Base-by-base conservation (phyloP, 108 stramenopile genomes). In the Skeletonema grethae region DNA sequence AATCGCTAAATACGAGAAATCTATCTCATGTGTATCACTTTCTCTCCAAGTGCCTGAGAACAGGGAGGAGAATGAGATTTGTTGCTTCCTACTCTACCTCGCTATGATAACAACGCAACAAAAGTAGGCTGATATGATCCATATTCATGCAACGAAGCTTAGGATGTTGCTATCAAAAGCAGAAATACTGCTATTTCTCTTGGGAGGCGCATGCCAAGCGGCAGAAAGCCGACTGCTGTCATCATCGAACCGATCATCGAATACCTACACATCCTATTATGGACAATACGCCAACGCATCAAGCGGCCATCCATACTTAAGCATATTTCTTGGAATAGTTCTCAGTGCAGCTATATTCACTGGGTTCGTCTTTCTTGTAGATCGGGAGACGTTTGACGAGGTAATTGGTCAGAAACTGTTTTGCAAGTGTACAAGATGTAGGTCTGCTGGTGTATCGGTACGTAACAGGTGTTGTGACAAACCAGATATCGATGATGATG, bases 171-270 rank as follows among this genome's bases (percentile, higher is more conserved):
- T 0, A n/a, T 22, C 50, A 7, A 53, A 53, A 22, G 20, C 9
- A 53, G 50, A 53, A 53, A 53, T 22, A 53, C 22, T 53, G 50
- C 50, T 53, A n/a, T 15, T 48, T 24, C 22, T 53, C 6, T 53
- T 53, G 22, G 50, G 50, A 8, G 4, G 20, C 22, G 50, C 6
- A 22, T 53, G 22, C 22, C 18, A 53, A 22, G 50, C 9, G 18
- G 50, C 18, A 7, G 20, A 53, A 53, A 53, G 50, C 50, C 18
- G 50, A 22, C 8, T 22, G 20, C 22, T 53, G 22, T 20, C 50
- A 22, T 53, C 50, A 53, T 53, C 20, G 22, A 53, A 22, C 8
- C 22, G 22, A 22, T 20, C 50, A 22, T n/a, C 20, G 20, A 7
- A 15, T 34, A 34, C 32, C 22, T 53, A 53, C n/a, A 9, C 50